A percentile compares a stretch with the other conserved stretches of the same genome.
phyloP scores from a whole-genome alignment of 1,284 basidiomycete species.

The Fomitopsis betulina region DNA sequence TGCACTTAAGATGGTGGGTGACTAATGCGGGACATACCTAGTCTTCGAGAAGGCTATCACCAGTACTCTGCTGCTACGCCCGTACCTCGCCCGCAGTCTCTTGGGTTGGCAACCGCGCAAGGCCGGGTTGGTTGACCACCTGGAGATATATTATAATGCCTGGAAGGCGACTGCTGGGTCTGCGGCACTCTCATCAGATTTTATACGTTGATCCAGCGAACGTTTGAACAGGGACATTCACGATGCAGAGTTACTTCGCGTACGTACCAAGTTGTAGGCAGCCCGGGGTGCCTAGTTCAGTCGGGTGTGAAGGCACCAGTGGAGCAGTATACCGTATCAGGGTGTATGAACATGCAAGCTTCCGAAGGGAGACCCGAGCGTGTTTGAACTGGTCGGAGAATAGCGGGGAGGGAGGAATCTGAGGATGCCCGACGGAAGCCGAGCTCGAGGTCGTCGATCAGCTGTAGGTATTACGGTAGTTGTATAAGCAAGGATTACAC shows the following conservation, averaged over 20 bases:
- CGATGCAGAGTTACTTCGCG: not conserved
- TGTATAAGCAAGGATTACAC: no score
- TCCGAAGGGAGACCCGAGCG: no score
- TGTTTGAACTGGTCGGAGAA: no score
- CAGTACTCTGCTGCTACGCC: slow-evolving; percentile 31
- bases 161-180: slow-evolving; percentile 29
- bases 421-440: no score
- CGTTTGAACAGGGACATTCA: not conserved
- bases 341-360: no score
- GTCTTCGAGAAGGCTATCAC: slow-evolving; percentile 31
- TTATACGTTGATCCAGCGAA: not conserved
- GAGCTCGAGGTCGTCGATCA: no score
- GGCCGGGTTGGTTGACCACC: slow-evolving; percentile 39
- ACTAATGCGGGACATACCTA: slow-evolving; percentile 12
- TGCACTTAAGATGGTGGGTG: not conserved
- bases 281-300: no score
- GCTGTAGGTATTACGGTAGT: no score
- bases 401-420: no score
- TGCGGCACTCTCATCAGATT: slow-evolving; percentile 2
- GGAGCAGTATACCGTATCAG: no score
- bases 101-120: slow-evolving; percentile 46
- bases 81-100: slow-evolving; percentile 39
- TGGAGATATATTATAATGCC: slow-evolving; percentile 40
- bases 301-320: no score
- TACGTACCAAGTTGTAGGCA: not conserved